These are phyloP conservation scores for Parmelia sp. DNA, from an alignment of 495 filamentous ascomycete species.

Conservation along the genomic window DNA sequence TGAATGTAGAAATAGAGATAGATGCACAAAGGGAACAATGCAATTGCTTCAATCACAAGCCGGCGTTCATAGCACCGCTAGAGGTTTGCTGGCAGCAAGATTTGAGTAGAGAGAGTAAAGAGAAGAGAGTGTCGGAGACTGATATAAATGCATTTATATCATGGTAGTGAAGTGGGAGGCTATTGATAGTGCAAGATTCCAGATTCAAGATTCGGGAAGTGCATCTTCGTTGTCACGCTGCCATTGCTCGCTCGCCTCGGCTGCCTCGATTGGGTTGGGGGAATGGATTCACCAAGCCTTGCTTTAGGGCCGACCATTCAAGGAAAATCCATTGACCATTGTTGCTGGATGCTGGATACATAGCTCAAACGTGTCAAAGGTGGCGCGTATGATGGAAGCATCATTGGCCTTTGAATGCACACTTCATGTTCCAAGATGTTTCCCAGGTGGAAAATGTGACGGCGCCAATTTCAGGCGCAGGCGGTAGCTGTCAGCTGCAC, in stretches of 20 bases:
- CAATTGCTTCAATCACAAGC: not conserved
- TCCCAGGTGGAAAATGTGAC: not conserved
- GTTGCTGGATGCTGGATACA: not conserved
- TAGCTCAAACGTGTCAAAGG: not conserved
- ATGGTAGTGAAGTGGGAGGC: not conserved
- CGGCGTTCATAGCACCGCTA: not conserved
- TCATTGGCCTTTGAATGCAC: constrained; percentile 4
- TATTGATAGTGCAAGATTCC: not conserved
- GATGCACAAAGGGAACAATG: not conserved
- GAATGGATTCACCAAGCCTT: constrained; percentile 10
- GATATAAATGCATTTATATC: not conserved
- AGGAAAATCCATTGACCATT: not conserved
- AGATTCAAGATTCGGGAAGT: constrained; percentile 2
- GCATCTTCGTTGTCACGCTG: constrained; percentile 15
- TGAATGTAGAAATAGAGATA: not conserved
- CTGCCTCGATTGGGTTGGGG: constrained; percentile 12
- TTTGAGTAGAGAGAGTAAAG: not conserved
- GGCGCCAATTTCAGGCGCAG: not conserved
- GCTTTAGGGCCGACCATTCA: not conserved
- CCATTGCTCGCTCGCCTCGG: constrained; percentile 13
- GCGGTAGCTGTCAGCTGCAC: constrained; percentile 8
- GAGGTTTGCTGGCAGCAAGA: not conserved
- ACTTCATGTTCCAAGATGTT: no score
- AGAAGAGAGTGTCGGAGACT: not conserved
- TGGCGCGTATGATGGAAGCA: not conserved